Conservation (phyloP, 305 asterid genomes). For the Fraxinus floribunda region DNA sequence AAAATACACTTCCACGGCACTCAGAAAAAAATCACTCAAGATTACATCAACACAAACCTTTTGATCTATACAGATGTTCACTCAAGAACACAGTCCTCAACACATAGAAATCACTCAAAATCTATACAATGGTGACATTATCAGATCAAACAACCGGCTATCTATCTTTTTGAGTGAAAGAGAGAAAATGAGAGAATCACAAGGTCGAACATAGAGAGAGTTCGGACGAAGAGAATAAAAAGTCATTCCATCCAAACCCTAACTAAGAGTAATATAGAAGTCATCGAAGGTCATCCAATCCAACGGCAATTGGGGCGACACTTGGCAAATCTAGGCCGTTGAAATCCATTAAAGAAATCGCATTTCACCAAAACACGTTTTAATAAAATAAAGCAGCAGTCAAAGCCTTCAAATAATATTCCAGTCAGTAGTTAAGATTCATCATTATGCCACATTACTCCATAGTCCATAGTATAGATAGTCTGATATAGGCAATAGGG, state of each 20-base stretch:
- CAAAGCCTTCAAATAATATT: too few relatives aligned
- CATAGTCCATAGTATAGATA: too few relatives aligned
- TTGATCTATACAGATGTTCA: neutral
- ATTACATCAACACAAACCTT: neutral
- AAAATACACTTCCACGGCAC: neutral
- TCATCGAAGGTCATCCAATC: neutral
- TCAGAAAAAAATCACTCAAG: neutral
- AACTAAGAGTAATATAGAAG: neutral
- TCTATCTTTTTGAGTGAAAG: neutral
- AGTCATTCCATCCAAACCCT: neutral
- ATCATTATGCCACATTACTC: too few relatives aligned
- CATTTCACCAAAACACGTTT: neutral
- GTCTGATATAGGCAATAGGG: too few relatives aligned
- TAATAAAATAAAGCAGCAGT: neutral
- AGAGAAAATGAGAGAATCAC: neutral
- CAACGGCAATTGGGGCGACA: neutral
- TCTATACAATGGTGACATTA: neutral
- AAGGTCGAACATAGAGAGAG: neutral
- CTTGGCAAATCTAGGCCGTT: neutral
- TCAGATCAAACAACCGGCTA: neutral
- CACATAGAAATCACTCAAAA: neutral
- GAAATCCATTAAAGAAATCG: neutral
- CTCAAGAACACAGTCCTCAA: neutral
- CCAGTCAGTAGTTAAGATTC: too few relatives aligned
- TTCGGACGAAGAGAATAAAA: too few relatives aligned